These are phyloP conservation scores for Micractinium conductrix DNA, from an alignment of 139 green algal species.

Conservation along the genomic window DNA sequence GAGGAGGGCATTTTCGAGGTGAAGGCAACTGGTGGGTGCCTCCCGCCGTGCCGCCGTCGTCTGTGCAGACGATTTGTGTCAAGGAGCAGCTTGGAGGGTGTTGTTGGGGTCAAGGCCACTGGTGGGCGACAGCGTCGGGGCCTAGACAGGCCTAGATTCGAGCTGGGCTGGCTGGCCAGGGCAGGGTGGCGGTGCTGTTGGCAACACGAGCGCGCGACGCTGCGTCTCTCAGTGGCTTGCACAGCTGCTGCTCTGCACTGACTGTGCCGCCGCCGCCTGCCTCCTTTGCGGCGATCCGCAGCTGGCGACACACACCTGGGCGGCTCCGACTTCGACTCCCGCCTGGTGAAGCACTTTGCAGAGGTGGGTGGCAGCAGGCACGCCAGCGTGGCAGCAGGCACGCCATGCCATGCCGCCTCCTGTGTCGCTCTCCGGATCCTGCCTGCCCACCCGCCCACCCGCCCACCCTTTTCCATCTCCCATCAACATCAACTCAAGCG, in stretches of 20 bases:
- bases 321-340: conserved; percentile 98
- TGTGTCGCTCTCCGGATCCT: background rate
- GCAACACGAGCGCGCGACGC: too few species aligned
- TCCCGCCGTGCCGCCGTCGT: background rate
- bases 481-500: too few species aligned
- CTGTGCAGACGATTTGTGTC: too few species aligned
- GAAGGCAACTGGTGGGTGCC: background rate
- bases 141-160: too few species aligned
- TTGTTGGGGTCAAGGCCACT: background rate
- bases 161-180: background rate
- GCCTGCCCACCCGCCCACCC: too few species aligned
- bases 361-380: conserved; percentile 35
- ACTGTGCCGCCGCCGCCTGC: conserved; percentile 48
- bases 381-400: too few species aligned
- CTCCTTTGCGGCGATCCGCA: conserved; percentile 88
- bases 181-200: background rate
- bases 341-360: conserved; percentile 91
- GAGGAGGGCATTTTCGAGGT: conserved; percentile 89
- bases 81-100: too few species aligned
- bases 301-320: conserved; percentile 97
- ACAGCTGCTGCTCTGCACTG: background rate
- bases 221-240: background rate
- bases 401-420: too few species aligned
- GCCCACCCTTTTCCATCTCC: background rate
- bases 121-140: too few species aligned